Conservation (phyloP, 768 basidiomycete genomes). For the Kondoa subrosea region DNA sequence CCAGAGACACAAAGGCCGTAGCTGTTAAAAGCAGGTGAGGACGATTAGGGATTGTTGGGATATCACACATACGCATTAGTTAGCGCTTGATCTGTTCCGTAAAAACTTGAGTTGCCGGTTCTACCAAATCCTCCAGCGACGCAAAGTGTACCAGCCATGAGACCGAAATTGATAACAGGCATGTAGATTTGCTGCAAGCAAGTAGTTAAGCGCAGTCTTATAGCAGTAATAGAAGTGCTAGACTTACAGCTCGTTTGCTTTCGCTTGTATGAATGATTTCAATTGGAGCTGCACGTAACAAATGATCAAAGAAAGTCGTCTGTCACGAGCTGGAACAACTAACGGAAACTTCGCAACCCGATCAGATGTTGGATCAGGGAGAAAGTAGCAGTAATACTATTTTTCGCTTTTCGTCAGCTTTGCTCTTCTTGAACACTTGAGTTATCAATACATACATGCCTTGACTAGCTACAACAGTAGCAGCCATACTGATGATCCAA, state of each 20-base stretch:
- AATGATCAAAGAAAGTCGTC: not conserved
- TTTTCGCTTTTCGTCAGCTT: slow-evolving; percentile 37
- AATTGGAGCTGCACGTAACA: slow-evolving; percentile 18
- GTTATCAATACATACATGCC: not conserved
- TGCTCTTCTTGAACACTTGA: not conserved
- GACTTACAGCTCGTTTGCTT: slow-evolving; percentile 38
- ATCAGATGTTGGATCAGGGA: slow-evolving; percentile 45
- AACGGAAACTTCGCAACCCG: slow-evolving; percentile 39
- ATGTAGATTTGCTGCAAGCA: slow-evolving; percentile 42
- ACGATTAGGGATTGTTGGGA: not conserved
- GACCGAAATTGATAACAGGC: slow-evolving; percentile 45
- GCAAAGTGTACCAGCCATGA: slow-evolving; percentile 11
- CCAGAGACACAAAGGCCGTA: slow-evolving; percentile 50
- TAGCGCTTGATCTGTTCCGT: slow-evolving; percentile 40
- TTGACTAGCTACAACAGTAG: slow-evolving; percentile 39
- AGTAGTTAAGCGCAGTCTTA: not conserved
- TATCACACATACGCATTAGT: slow-evolving; percentile 39
- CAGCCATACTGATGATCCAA: slow-evolving; percentile 48
- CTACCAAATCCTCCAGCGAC: slow-evolving; percentile 39
- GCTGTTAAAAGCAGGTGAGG: not conserved
- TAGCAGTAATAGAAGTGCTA: not conserved
- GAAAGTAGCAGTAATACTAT: slow-evolving; percentile 52
- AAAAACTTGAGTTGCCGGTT: slow-evolving; percentile 45
- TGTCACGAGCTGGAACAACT: not conserved
- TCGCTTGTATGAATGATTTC: slow-evolving; percentile 46